These are phyloP conservation scores for Sporothrix luriei DNA, from an alignment of 2,329 filamentous ascomycete species.

Conservation along the genomic window DNA sequence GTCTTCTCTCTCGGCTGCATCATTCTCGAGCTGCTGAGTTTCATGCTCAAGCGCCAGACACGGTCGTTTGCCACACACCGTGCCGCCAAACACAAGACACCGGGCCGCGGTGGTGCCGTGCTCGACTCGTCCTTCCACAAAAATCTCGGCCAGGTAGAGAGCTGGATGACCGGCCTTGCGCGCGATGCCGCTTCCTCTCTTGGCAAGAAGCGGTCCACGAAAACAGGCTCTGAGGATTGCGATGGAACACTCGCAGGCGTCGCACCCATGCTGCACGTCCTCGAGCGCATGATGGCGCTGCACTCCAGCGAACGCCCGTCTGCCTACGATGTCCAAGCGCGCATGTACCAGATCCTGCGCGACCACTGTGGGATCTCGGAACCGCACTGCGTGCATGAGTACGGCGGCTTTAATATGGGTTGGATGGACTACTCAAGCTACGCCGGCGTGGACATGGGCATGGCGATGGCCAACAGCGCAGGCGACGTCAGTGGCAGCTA, in stretches of 20 bases:
- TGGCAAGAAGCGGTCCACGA: slow-evolving; percentile 31
- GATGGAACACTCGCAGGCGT: slow-evolving; percentile 53
- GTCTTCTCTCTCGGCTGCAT: slow-evolving; percentile 74
- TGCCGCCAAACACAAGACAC: slow-evolving; percentile 63
- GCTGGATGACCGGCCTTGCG: slow-evolving; percentile 66
- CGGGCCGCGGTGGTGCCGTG: slow-evolving; percentile 61
- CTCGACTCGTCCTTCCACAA: slow-evolving; percentile 72
- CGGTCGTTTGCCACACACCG: slow-evolving; percentile 68
- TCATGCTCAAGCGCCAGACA: slow-evolving; percentile 68
- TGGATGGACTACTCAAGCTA: slow-evolving; percentile 23
- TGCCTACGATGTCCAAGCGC: slow-evolving; percentile 55
- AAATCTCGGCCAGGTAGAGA: slow-evolving; percentile 67
- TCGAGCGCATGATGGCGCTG: slow-evolving; percentile 57
- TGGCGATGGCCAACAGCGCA: neutral
- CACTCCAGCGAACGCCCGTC: slow-evolving; percentile 57
- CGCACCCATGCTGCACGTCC: slow-evolving; percentile 55
- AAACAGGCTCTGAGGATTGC: slow-evolving; percentile 46
- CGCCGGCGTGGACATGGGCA: neutral
- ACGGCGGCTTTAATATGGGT: slow-evolving; percentile 39
- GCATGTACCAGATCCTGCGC: slow-evolving; percentile 56
- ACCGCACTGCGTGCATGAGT: slow-evolving; percentile 59
- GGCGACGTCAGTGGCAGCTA: slow-evolving; percentile 17
- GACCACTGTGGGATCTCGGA: slow-evolving; percentile 52
- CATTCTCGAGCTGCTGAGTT: slow-evolving; percentile 70
- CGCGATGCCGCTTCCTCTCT: slow-evolving; percentile 53